Evolutionary conservation across 768 basidiomycete species (phyloP).

Genomic region (Lactarius deliciosus): DNA sequence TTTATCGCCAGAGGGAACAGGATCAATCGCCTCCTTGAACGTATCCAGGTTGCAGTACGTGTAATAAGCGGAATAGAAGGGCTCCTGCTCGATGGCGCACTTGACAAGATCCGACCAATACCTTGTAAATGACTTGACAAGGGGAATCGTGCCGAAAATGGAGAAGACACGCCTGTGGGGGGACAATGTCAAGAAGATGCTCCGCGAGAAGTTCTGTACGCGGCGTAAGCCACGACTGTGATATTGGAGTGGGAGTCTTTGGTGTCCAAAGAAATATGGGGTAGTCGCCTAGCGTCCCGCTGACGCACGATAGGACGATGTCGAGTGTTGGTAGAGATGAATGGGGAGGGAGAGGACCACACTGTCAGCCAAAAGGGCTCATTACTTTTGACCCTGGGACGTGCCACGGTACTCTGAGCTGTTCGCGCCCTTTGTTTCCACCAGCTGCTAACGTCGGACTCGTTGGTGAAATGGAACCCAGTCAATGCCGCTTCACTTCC

Average conservation of each 20-base stretch:
- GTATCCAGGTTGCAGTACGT: slow-evolving; percentile 45
- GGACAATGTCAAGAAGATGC: slow-evolving; percentile 41
- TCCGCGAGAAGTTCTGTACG: slow-evolving; percentile 41
- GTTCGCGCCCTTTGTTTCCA: slow-evolving; percentile 32
- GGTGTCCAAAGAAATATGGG: slow-evolving; percentile 55
- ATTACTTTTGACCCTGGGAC: neutral
- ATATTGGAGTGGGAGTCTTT: slow-evolving; percentile 32
- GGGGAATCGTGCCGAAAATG: slow-evolving; percentile 45
- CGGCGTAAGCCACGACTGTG: slow-evolving; percentile 37
- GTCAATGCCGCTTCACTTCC: slow-evolving; percentile 41
- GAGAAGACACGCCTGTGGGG: slow-evolving; percentile 50
- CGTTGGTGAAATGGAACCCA: slow-evolving; percentile 39
- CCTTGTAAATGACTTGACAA: slow-evolving; percentile 45
- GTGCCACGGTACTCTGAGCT: slow-evolving; percentile 28
- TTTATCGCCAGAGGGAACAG: slow-evolving; percentile 38
- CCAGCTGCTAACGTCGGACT: slow-evolving; percentile 37
- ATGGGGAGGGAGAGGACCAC: slow-evolving; percentile 42
- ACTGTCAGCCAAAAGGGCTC: slow-evolving; percentile 51
- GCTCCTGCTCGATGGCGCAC: slow-evolving; percentile 40
- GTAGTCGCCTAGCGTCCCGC: slow-evolving; percentile 45
- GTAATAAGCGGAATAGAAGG: slow-evolving; percentile 53
- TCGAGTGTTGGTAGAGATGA: slow-evolving; percentile 38
- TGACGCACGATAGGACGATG: slow-evolving; percentile 49
- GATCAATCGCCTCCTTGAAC: slow-evolving; percentile 33
- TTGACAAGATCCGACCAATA: slow-evolving; percentile 47